A percentile compares a stretch with the other conserved stretches of the same genome.
Conservation (phyloP, 2,329 filamentous ascomycete genomes). For the Cladophialophora chaetospira region DNA sequence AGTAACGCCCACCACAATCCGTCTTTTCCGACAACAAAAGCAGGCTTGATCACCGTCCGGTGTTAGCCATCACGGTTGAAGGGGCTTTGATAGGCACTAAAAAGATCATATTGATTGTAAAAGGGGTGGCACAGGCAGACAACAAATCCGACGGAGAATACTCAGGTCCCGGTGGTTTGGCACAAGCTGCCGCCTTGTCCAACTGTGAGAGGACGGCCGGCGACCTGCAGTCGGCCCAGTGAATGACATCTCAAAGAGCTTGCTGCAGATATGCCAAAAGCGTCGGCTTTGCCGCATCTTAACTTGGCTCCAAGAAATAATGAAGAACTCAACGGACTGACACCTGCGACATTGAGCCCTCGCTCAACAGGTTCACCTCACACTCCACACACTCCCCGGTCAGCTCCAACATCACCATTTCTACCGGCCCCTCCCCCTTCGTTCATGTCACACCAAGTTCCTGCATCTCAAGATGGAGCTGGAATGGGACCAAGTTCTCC, state of each 20-base stretch:
- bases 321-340: slow-evolving; percentile 26
- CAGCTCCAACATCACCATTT: slow-evolving; percentile 27
- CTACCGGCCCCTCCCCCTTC: slow-evolving; percentile 17
- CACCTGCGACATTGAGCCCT: slow-evolving; percentile 30
- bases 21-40: not conserved
- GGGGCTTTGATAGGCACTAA: slow-evolving; percentile 2
- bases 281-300: slow-evolving; percentile 30
- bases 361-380: slow-evolving; percentile 30
- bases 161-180: slow-evolving; percentile 23
- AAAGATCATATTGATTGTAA: slow-evolving; percentile 4
- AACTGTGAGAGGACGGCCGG: slow-evolving; percentile 23
- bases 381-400: slow-evolving; percentile 22
- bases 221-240: slow-evolving; percentile 30
- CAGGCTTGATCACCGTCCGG: not conserved
- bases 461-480: slow-evolving; percentile 16
- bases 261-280: slow-evolving; percentile 32
- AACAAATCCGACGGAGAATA: slow-evolving; percentile 16
- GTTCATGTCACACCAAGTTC: slow-evolving; percentile 22
- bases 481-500: slow-evolving; percentile 40
- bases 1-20: not conserved
- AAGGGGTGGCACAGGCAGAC: slow-evolving; percentile 27
- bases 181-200: slow-evolving; percentile 18
- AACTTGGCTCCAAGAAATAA: slow-evolving; percentile 30
- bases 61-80: not conserved
- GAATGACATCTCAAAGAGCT: slow-evolving; percentile 25